These are phyloP conservation scores for Camillea tinctor DNA, from an alignment of 2,329 filamentous ascomycete species.

Conservation along the genomic window DNA sequence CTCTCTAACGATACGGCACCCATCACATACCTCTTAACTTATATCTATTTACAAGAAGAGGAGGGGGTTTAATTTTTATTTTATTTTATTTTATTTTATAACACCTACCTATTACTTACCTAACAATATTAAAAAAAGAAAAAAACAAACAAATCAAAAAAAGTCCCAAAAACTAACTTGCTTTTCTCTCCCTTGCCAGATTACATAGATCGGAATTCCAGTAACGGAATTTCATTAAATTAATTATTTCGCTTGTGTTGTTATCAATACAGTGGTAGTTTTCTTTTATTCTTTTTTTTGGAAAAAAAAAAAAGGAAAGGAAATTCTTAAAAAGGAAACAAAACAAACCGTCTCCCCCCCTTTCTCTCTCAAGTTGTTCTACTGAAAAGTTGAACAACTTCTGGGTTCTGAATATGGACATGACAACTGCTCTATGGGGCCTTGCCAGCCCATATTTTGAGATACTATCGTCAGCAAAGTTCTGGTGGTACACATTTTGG, in stretches of 20 bases:
- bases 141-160: not conserved
- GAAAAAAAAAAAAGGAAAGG: not conserved
- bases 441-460: conserved; percentile 27
- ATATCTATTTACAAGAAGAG: not conserved
- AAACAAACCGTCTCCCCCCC: not conserved
- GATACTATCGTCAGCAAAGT: conserved; percentile 43
- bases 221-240: not conserved
- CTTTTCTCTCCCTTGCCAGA: not conserved
- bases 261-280: not conserved
- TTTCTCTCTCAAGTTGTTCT: not conserved
- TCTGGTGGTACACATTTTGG: conserved; percentile 47
- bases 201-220: not conserved
- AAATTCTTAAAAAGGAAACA: not conserved
- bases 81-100: too few relatives aligned
- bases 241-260: not conserved
- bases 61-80: too few relatives aligned
- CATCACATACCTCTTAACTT: not conserved
- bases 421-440: conserved; percentile 14
- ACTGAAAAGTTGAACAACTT: not conserved
- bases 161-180: not conserved
- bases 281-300: not conserved
- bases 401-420: conserved; percentile 19
- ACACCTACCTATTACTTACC: too few relatives aligned
- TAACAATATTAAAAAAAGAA: not conserved
- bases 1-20: too few relatives aligned